These are phyloP conservation scores for Babesia gibsoni DNA, from an alignment of 169 alveolate species.

Conservation along the genomic window DNA sequence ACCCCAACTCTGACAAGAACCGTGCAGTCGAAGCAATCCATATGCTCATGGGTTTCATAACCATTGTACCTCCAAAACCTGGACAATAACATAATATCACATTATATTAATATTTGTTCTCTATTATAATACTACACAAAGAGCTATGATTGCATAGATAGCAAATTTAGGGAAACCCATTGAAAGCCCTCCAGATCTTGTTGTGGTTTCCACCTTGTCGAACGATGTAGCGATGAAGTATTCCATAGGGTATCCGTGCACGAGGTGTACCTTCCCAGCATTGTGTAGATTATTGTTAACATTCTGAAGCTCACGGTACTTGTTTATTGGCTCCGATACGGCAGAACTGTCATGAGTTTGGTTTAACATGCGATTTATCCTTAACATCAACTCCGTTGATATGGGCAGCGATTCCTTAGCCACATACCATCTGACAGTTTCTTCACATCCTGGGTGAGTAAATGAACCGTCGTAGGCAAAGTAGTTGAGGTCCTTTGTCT, in stretches of 20 bases:
- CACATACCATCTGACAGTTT: conserved; percentile 81
- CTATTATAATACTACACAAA: no score
- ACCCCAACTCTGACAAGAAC: conserved; percentile 46
- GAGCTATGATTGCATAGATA: no score
- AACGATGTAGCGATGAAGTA: conserved; percentile 70
- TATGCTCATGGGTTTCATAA: conserved; percentile 46
- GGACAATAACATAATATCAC: no score
- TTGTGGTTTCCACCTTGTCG: conserved; percentile 1
- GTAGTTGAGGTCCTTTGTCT: conserved; percentile 73
- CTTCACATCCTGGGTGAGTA: conserved; percentile 79
- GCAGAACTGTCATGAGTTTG: conserved; percentile 51
- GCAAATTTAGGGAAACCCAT: no score
- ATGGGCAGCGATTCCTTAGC: conserved; percentile 81
- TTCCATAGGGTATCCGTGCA: conserved; percentile 80
- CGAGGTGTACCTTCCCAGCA: conserved; percentile 74
- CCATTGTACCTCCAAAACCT: conserved; percentile 51
- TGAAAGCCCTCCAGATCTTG: no score
- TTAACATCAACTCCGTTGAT: conserved; percentile 79
- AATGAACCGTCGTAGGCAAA: conserved; percentile 81
- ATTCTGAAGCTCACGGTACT: conserved; percentile 74
- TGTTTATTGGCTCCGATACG: conserved; percentile 52
- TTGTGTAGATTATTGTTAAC: conserved; percentile 66
- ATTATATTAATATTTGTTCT: no score
- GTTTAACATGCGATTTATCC: conserved; percentile 78
- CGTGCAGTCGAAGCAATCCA: conserved; percentile 62